phyloP scores from a whole-genome alignment of 1,284 basidiomycete species.

The Earliella scabrosa region DNA sequence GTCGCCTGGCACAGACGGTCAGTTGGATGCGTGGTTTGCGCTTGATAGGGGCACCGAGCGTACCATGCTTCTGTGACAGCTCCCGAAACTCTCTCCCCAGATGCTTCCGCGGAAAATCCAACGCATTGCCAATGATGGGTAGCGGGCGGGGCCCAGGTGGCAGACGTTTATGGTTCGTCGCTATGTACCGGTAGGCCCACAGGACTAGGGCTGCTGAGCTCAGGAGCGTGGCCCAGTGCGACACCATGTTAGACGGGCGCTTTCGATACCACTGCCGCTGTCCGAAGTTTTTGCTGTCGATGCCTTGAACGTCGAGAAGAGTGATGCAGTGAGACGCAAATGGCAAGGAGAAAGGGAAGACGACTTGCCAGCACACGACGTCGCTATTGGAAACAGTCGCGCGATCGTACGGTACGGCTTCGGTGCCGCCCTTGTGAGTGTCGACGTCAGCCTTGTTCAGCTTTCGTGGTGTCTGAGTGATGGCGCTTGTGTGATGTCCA shows the following conservation, averaged over 20 bases:
- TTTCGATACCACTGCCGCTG: not conserved
- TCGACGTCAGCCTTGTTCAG: too few relatives aligned
- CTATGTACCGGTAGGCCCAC: not conserved
- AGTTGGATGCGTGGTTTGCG: too few relatives aligned
- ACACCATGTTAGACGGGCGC: not conserved
- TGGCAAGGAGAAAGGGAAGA: not conserved
- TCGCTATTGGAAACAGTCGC: too few relatives aligned
- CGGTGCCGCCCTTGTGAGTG: too few relatives aligned
- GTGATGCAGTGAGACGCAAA: too few relatives aligned
- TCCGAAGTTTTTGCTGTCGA: not conserved
- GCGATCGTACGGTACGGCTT: too few relatives aligned
- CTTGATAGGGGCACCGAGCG: too few relatives aligned
- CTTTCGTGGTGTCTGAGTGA: too few relatives aligned
- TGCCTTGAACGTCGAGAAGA: not conserved
- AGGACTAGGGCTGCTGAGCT: not conserved
- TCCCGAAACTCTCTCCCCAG: conserved; percentile 8
- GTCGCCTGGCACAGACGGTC: too few relatives aligned
- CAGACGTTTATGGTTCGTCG: not conserved
- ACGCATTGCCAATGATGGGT: conserved; percentile 25
- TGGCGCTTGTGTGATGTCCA: too few relatives aligned
- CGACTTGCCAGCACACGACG: too few relatives aligned
- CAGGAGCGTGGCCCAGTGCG: not conserved
- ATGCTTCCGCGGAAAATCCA: conserved; percentile 21
- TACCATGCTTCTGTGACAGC: conserved; percentile 7
- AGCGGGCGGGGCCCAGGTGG: conserved; percentile 25